A percentile compares a stretch with the other conserved stretches of the same genome.
Evolutionary conservation across 306 rosid genomes (phyloP).

Genomic region (Cajanus cajan): DNA sequence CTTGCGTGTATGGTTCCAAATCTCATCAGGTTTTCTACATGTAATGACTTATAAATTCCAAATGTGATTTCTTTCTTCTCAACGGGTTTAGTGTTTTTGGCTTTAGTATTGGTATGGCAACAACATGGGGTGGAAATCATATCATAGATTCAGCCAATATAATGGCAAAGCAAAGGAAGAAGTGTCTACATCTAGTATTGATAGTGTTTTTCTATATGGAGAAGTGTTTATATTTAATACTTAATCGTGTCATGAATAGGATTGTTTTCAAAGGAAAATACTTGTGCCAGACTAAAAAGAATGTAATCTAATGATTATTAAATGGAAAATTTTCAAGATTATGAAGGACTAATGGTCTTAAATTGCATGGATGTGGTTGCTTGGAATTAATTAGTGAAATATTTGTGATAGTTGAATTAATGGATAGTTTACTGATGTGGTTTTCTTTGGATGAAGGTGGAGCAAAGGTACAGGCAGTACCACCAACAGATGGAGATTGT

Average conservation of each 20-base stretch:
- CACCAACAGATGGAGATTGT: constrained; percentile 95
- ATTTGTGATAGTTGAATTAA: background rate
- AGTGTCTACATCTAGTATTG: background rate
- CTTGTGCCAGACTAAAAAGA: too few relatives aligned
- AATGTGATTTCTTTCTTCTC: background rate
- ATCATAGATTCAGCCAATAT: background rate
- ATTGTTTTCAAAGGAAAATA: too few relatives aligned
- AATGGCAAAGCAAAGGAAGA: background rate
- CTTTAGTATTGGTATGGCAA: background rate
- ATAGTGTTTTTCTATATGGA: background rate
- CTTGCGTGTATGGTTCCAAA: background rate
- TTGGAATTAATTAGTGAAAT: background rate
- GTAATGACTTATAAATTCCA: background rate
- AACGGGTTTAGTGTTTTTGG: background rate
- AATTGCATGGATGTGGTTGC: background rate
- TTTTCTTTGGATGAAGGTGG: constrained; percentile 58
- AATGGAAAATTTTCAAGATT: background rate
- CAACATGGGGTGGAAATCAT: background rate
- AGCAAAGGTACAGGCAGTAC: constrained; percentile 92
- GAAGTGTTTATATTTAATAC: background rate
- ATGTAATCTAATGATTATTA: background rate
- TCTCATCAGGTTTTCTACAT: background rate
- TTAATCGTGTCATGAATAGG: too few relatives aligned
- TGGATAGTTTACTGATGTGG: background rate
- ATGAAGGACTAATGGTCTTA: background rate